These are phyloP conservation scores for Corymbia calophylla DNA, from an alignment of 441 rosid species.

Conservation along the genomic window DNA sequence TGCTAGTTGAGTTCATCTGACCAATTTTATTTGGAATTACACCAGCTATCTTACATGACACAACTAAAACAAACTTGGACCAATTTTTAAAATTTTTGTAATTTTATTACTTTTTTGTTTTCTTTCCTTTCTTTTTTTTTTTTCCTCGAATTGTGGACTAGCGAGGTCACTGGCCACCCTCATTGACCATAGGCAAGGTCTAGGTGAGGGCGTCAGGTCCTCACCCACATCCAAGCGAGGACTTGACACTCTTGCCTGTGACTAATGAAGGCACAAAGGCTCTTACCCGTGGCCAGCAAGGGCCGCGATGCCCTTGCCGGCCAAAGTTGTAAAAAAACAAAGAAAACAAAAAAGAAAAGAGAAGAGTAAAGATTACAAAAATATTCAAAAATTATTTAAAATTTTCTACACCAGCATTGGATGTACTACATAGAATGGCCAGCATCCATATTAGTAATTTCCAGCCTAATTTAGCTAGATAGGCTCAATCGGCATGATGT, in stretches of 20 bases:
- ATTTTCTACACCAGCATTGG: too few relatives aligned
- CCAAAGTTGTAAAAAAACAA: neutral
- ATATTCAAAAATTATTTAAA: too few relatives aligned
- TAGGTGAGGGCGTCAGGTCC: neutral
- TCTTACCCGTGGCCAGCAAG: neutral
- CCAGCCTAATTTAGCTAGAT: neutral
- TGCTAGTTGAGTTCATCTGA: neutral
- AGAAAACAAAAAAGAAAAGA: too few relatives aligned
- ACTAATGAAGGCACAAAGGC: fast-evolving
- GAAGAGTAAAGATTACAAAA: too few relatives aligned
- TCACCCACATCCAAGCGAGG: neutral
- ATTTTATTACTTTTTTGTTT: too few relatives aligned
- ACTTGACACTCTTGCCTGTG: neutral
- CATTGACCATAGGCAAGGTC: neutral
- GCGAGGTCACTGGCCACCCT: fast-evolving
- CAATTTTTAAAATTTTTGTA: too few relatives aligned
- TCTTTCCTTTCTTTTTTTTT: neutral
- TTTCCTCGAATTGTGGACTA: neutral
- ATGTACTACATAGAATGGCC: fast-evolving
- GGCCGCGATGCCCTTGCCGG: too few relatives aligned
- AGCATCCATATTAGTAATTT: too few relatives aligned
- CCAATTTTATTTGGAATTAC: too few relatives aligned
- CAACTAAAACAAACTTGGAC: fast-evolving
- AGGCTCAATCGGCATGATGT: neutral
- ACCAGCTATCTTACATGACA: neutral